Percentiles rank a stretch among this genome's conserved stretches.
These are phyloP conservation scores for Collybiopsis luxurians DNA, from an alignment of 768 basidiomycete genomes.

Conservation along the genomic window DNA sequence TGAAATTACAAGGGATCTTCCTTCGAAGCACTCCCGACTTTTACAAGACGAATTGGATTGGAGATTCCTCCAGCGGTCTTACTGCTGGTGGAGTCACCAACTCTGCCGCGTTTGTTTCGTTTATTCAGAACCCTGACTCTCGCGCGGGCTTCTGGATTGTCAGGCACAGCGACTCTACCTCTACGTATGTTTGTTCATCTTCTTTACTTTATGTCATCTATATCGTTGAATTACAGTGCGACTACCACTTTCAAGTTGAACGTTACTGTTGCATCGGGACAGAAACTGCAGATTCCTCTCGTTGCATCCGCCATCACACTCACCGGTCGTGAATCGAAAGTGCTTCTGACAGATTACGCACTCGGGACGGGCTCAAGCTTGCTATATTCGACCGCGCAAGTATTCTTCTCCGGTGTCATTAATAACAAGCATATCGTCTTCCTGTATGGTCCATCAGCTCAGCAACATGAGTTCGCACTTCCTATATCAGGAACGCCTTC, in stretches of 20 bases:
- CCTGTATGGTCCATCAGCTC: conserved; percentile 52
- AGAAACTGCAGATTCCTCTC: conserved; percentile 51
- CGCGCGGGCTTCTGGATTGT: conserved; percentile 65
- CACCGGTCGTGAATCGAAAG: conserved; percentile 71
- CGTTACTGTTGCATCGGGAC: conserved; percentile 52
- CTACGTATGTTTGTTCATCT: conserved; percentile 44
- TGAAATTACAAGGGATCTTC: conserved; percentile 79
- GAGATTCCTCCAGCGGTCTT: conserved; percentile 54
- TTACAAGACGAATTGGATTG: conserved; percentile 75
- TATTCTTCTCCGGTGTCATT: conserved; percentile 66
- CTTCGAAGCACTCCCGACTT: conserved; percentile 77
- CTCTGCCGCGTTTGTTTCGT: conserved; percentile 53
- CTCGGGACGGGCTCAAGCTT: conserved; percentile 59
- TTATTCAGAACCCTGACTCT: conserved; percentile 68
- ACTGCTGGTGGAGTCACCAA: conserved; percentile 24
- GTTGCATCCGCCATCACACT: conserved; percentile 55
- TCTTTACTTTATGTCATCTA: neutral
- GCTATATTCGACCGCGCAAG: conserved; percentile 69
- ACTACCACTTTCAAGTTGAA: conserved; percentile 57
- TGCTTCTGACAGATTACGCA: conserved; percentile 68
- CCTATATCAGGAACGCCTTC: conserved; percentile 45
- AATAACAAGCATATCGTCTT: conserved; percentile 60
- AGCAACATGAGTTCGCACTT: conserved; percentile 55
- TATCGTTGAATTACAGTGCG: conserved; percentile 27
- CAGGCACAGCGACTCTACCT: conserved; percentile 65